Evolutionary conservation across 2,329 filamentous ascomycete species (phyloP).

Genomic region (Venturia carpophila): DNA sequence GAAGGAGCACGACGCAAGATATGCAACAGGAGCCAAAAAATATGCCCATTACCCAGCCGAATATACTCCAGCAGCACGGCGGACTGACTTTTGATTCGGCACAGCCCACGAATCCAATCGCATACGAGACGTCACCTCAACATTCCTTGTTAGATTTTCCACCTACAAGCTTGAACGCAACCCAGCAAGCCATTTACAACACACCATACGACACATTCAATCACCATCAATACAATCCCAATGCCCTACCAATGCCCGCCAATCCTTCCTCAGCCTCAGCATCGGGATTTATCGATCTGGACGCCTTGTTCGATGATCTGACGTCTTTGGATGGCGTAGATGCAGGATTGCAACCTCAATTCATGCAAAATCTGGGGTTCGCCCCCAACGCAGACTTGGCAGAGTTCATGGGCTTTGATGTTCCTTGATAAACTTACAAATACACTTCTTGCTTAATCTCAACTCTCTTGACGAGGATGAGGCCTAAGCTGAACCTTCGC

Average conservation of each 20-base stretch:
- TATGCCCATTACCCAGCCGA: not conserved
- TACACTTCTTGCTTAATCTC: too few relatives aligned
- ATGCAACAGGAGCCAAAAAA: not conserved
- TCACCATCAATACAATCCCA: constrained; percentile 27
- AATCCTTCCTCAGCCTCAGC: not conserved
- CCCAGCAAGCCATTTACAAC: not conserved
- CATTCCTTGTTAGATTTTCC: not conserved
- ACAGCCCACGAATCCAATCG: not conserved
- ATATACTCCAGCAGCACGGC: not conserved
- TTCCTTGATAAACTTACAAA: not conserved
- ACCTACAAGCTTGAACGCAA: not conserved
- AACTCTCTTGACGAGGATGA: too few relatives aligned
- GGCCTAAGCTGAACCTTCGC: too few relatives aligned
- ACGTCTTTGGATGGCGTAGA: constrained; percentile 47
- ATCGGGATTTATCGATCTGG: constrained; percentile 33
- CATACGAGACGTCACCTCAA: not conserved
- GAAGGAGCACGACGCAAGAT: not conserved
- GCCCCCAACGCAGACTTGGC: constrained; percentile 53
- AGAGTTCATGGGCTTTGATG: constrained; percentile 36
- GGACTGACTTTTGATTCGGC: not conserved
- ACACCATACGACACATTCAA: constrained; percentile 1
- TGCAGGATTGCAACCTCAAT: constrained; percentile 49
- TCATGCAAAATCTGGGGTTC: constrained; percentile 61
- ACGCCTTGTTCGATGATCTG: constrained; percentile 51
- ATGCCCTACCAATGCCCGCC: constrained; percentile 19